Percentiles rank a stretch among this genome's conserved stretches.
Conservation (phyloP, 1,284 basidiomycete genomes). For the Calocybe gambosa region DNA sequence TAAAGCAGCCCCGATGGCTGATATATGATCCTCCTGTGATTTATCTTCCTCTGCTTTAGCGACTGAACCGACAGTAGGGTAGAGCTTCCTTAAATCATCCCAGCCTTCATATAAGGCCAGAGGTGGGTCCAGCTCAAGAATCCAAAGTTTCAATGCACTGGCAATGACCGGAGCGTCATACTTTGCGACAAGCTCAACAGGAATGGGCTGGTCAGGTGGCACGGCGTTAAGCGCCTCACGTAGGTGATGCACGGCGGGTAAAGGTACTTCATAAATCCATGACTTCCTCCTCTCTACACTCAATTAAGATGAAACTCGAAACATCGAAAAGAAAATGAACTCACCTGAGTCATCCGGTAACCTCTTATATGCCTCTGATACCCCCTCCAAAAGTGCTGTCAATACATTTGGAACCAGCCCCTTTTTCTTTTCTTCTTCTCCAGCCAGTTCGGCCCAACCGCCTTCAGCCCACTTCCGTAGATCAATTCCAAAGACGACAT, state of each 20-base stretch:
- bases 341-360: slow-evolving; percentile 60
- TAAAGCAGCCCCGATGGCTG: slow-evolving; percentile 65
- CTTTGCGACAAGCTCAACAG: slow-evolving; percentile 59
- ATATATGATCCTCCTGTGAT: slow-evolving; percentile 53
- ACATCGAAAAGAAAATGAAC: slow-evolving; percentile 19
- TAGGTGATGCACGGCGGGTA: slow-evolving; percentile 76
- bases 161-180: slow-evolving; percentile 87
- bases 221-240: slow-evolving; percentile 77
- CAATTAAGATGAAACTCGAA: not conserved
- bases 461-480: slow-evolving; percentile 82
- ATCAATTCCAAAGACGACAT: slow-evolving; percentile 87
- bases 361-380: slow-evolving; percentile 61
- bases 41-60: slow-evolving; percentile 46
- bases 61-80: slow-evolving; percentile 61
- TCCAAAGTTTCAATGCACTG: slow-evolving; percentile 79
- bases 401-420: slow-evolving; percentile 72
- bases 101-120: slow-evolving; percentile 81
- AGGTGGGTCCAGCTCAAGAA: slow-evolving; percentile 81
- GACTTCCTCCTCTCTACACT: slow-evolving; percentile 74
- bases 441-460: slow-evolving; percentile 49
- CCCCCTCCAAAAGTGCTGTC: slow-evolving; percentile 56
- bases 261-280: slow-evolving; percentile 92
- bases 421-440: slow-evolving; percentile 46
- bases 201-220: slow-evolving; percentile 58
- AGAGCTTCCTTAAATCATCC: slow-evolving; percentile 83